Percentiles rank a stretch among this genome's conserved stretches.
Evolutionary conservation across 2,329 filamentous ascomycete species (phyloP).

Genomic region (Incumbomyces lentus): DNA sequence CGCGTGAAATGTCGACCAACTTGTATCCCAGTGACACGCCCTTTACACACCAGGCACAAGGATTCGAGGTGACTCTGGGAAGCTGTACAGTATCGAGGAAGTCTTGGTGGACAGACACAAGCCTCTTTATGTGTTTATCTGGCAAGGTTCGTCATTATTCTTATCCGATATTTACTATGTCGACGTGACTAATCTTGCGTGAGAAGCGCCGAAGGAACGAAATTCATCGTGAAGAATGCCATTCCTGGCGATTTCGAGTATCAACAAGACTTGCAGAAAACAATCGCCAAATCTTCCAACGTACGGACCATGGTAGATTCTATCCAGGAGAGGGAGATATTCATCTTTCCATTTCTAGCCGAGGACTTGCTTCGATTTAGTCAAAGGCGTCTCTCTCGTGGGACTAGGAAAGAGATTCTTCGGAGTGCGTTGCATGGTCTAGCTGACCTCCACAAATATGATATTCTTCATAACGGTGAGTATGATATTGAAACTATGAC

Average conservation of each 20-base stretch:
- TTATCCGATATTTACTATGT: too few relatives aligned
- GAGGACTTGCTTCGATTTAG: conserved; percentile 35
- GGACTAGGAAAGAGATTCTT: conserved; percentile 32
- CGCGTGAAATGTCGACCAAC: too few relatives aligned
- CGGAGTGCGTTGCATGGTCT: conserved; percentile 30
- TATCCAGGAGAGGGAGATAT: conserved; percentile 35
- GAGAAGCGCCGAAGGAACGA: conserved; percentile 7
- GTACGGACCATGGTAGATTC: conserved; percentile 32
- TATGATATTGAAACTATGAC: conserved; percentile 1
- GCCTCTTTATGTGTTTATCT: background rate
- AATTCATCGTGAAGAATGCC: conserved; percentile 22
- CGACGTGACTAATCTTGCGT: background rate
- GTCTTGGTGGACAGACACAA: background rate
- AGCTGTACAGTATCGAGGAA: background rate
- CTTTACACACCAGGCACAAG: background rate
- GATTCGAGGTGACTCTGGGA: background rate
- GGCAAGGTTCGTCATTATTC: too few relatives aligned
- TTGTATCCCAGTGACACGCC: too few relatives aligned
- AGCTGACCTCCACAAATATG: conserved; percentile 22
- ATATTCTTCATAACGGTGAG: conserved; percentile 24
- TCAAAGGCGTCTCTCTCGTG: conserved; percentile 29
- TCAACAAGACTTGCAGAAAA: conserved; percentile 9
- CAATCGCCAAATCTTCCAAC: conserved; percentile 24
- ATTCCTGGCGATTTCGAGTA: conserved; percentile 16
- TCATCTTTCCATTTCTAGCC: conserved; percentile 36